Base-by-base conservation (phyloP, 768 basidiomycete genomes). In the Mycena haematopus region DNA sequence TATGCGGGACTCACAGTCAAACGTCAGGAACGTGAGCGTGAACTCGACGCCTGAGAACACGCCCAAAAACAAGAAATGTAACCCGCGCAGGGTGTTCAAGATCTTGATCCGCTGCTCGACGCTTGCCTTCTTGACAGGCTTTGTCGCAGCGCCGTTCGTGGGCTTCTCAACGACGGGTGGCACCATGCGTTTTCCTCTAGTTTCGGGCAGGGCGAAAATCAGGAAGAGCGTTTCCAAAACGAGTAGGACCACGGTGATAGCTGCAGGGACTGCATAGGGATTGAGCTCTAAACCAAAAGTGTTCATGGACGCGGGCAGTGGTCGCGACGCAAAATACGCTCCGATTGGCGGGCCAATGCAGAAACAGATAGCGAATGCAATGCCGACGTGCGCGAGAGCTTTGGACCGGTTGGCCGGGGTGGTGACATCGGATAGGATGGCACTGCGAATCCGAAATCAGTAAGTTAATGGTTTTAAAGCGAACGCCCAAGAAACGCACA, bases 11-110 rank as follows among this genome's bases (percentile, higher is more conserved):
- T 74, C 77, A 91, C 93, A 75, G 73, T 94, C 92, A 70, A 93
- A 95, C 2, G 92, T 97, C 50, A 98, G 79, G 82, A 99, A 99
- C 0, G 95, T 96, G 22, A 99, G 80, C 0, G 96, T 99, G 75
- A 98, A 98, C 73, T 99, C 96, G 52, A 97, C 86, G 14, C 96
- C 96, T 2, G 96, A 96, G 76, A 99, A 99, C 52, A 96, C 73
- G 55, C 89, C 85, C 62, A 99, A 78, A 80, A 98, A 99, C 49
- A 88, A 74, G 73, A 95, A 90, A 73, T 99, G 96, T 17, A 92
- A 73, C 46, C 78, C 75, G 40, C 89, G 87, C 46, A 96, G 79
- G 10, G 79, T 72, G 67, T 78, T 81, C 53, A 98, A 83, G 25
- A 82, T 72, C 24, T 71, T 63, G 56, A 93, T 75, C 35, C 92